phyloP scores from a whole-genome alignment of 2,329 filamentous ascomycete species.

The Alternaria ventricosa region DNA sequence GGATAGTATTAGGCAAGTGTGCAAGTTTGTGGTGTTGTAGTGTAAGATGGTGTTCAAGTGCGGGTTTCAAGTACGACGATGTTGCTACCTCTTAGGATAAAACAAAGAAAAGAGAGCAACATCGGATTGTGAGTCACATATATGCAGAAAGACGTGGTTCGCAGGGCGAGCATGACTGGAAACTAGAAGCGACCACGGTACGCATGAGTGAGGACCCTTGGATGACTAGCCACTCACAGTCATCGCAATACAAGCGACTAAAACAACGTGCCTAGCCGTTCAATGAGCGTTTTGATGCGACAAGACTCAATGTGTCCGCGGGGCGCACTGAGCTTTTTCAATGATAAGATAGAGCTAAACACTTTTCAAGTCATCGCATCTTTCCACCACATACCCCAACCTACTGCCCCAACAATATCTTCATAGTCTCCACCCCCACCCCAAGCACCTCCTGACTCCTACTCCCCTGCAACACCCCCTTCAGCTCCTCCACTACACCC shows the following conservation, averaged over 20 bases:
- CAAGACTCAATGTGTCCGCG: neutral
- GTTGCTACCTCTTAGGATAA: no score
- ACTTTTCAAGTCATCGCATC: no score
- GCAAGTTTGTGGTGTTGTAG: no score
- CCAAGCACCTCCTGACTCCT: conserved; percentile 73
- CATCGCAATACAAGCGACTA: neutral
- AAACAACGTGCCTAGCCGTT: neutral
- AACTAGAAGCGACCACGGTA: neutral
- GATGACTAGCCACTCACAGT: neutral
- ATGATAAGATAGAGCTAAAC: no score
- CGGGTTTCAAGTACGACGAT: no score
- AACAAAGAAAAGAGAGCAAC: neutral
- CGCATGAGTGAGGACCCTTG: neutral
- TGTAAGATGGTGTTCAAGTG: no score
- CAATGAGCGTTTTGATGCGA: neutral
- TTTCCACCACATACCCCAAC: neutral
- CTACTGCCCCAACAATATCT: conserved; percentile 61
- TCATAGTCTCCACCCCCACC: conserved; percentile 74
- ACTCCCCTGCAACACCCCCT: conserved; percentile 71
- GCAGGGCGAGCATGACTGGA: neutral
- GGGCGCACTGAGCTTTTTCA: neutral
- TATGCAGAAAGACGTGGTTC: neutral
- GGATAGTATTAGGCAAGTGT: no score
- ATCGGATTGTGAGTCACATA: neutral
- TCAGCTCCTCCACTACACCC: conserved; percentile 72